Base-by-base conservation (phyloP, 2,329 filamentous ascomycete genomes). In the Paramyrothecium sp. region DNA sequence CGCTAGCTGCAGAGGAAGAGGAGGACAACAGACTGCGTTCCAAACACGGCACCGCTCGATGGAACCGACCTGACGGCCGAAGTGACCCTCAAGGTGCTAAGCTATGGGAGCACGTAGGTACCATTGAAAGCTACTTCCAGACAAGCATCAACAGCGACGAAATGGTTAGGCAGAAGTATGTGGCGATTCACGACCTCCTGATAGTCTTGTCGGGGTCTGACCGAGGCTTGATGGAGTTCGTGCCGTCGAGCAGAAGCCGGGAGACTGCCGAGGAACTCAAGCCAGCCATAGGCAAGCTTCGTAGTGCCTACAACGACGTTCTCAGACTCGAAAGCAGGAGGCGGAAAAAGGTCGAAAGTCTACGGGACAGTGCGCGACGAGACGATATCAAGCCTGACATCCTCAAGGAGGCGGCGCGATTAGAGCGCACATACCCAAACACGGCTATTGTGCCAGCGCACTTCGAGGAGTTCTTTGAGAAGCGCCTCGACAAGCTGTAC, bases 321-420 rank as follows among this genome's bases (percentile, higher is more conserved):
- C 87, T 85, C 56, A 85, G 92, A 16, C 80, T 98, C 1, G 94
- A 99, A 71, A 92, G 88, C 58, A 83, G 91, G 55, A 82, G 94
- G 52, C 83, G 88, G 58, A 88, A 90, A 61, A 93, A 91, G 67
- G 88, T 94, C 2, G 92, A 97, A 68, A 80, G 84, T 1, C 72
- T 98, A 51, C 85, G 88, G 33, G 88, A 92, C 58, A 96, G 93
- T 68, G 89, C 89, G 3, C 90, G 89, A 54, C 84, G 86, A 21
- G 95, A 99, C 72, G 94, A 98, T 71, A 93, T 98, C 65, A 92
- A 92, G 66, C 83, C 86, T 0, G 91, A 92, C 53, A 89, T 99
- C 3, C 80, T 97, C 21, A 84, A 84, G 52, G 93, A 98, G 78
- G 89, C 93, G 2, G 88, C 89, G 38, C 86, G 92, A 10, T 80